Conservation (phyloP, 176 grass and related monocot genomes). For the Ananas comosus region DNA sequence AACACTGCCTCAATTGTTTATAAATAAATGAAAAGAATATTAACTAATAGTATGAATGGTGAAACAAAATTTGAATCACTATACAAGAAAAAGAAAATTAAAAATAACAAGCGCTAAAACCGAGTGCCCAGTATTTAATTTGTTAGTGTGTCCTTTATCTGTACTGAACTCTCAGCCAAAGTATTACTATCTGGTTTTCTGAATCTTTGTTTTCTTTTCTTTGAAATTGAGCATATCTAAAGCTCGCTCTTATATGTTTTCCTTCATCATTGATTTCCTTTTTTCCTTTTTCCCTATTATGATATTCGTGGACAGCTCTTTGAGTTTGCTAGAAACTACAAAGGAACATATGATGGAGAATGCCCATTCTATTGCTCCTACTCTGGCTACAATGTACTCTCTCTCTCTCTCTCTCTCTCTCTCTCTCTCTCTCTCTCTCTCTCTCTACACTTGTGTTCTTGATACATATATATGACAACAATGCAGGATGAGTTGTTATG, state of each 20-base stretch:
- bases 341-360: constrained; percentile 85
- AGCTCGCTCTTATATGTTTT: neutral
- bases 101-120: no score
- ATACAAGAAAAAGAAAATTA: no score
- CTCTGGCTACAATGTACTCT: constrained; percentile 67
- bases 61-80: neutral
- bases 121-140: no score
- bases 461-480: neutral
- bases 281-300: constrained; percentile 1
- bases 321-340: constrained; percentile 56
- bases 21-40: no score
- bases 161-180: no score
- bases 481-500: constrained; percentile 87
- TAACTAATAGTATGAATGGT: neutral
- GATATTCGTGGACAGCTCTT: constrained; percentile 32
- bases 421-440: neutral
- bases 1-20: no score
- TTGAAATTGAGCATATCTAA: neutral
- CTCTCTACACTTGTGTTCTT: no score
- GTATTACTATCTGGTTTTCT: no score
- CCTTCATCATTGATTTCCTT: neutral
- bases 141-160: no score
- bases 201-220: no score
- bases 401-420: neutral
- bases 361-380: constrained; percentile 99